Base-by-base conservation (phyloP, 805 yeast genomes). In the Babjeviella inositovora region DNA sequence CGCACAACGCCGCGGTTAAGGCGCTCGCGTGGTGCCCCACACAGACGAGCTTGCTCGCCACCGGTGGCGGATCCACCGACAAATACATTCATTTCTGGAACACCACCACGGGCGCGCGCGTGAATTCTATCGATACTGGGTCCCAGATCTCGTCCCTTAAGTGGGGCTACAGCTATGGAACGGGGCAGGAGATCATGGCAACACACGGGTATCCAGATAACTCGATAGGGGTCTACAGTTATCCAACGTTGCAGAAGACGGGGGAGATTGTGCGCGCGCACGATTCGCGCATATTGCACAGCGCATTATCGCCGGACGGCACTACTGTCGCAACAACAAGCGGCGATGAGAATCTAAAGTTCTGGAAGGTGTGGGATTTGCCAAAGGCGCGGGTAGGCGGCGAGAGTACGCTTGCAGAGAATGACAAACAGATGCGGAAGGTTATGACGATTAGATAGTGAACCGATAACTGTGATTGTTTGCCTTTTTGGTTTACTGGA, bases 21-120 rank as follows among this genome's bases (percentile, higher is more conserved):
- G 96, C 97, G 2, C 46, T 90, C 23, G 71, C 87, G 6, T 87
- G 96, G 95, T 77, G 93, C 41, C 97, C 97, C 2, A 75, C 75
- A 43, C 87, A 81, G 35, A 53, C 53, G 15, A 74, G 77, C 29
- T 48, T 85, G 25, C 57, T 87, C 24, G 96, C 96, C n/a, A 76
- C 95, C 3, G 98, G 97, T 5, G 98, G 98, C 24, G 98, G 98
- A 9, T 75, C 93, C 8, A 65, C 79, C 15, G 96, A 90, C 48
- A 75, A 71, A 41, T 66, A 73, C 22, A 79, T 87, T 28, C 87
- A 87, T 48, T 81, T 90, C 49, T 90, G 97, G 97, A 90, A 90
- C 47, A 70, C 95, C 3, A 67, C 80, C 11, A 80, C 92, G 0
- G 98, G 97, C 2, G 69, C 85, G 2, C 56, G 93, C 30, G 69